Evolutionary conservation across 345 rosid species (phyloP), one percentile per base, ranked within the genome.

Genomic region (Euphorbia peplus): DNA sequence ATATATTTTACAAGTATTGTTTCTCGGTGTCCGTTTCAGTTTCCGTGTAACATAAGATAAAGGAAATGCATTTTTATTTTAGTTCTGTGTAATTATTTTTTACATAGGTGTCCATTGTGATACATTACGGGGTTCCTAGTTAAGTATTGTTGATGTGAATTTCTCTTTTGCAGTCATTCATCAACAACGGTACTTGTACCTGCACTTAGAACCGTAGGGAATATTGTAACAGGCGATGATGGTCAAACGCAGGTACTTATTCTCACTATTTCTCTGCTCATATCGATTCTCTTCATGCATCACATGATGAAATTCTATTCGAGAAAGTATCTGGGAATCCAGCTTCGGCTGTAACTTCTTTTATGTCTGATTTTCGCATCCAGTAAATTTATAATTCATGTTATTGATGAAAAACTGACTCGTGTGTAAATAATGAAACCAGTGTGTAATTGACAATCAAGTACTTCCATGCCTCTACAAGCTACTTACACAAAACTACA

Each of bases 221-320:
- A 90, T 71, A 87, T 88, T 12, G 97, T 90, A 35, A 88, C 95
- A 2, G 97, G 95, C 58, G 95, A 90, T 74, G 97, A 90, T 79
- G 73, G 83, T 78, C 97, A 90, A 77, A 90, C 97, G 64, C 97
- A 90, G 92, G 97, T 90, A 75, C 39, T 56, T 66, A 42, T 60
- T 42, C 53, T 32, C 42, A 14, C 46, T 53, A 14, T 61, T 48
- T 60, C 39, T 13, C 61, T 21, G 42, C 44, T 35, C 26, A 2
- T 53, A 22, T 53, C 21, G 41, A 1, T 39, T 39, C 3, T 39
- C 1, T 3, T 4, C 63, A 59, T 8, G 22, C 24, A 29, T 8
- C 4, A 16, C 7, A 18, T 30, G 42, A 2, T 16, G 4, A 12
- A 32, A 30, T 30, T 30, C 3, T 59, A 59, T 59, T 9, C 42